Base-by-base conservation (phyloP, 2,329 filamentous ascomycete genomes). In the Phyllosticta paracitricarpa region DNA sequence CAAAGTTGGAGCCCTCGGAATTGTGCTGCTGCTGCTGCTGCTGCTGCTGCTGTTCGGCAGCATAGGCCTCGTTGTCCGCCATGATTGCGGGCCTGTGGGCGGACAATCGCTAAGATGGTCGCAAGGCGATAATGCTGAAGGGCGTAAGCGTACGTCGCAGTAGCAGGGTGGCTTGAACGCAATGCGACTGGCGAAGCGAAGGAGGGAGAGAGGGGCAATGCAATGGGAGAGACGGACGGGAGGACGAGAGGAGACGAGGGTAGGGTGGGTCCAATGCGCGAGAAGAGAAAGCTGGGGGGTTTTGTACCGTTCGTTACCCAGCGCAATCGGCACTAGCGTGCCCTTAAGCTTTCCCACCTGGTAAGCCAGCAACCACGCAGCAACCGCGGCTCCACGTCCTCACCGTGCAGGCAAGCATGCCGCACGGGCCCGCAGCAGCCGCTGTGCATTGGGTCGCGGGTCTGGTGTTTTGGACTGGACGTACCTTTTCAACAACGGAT, bases 1-100 rank as follows among this genome's bases (percentile, higher is more conserved):
- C 66, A 25, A 70, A 64, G 19, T 65, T 61, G 2, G 66, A 67
- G 61, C 67, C 68, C 3, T 68, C 65, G 57, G 69, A 66, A 64
- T 69, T 70, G 25, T 65, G 67, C 52, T 68, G 61, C 17, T 25
- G 51, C 33, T 51, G 26, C 26, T 30, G 28, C 3, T 30, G 28
- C 28, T 22, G 19, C 19, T 22, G 19, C 19, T 68, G 61, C 14
- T 25, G 51, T 33, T 51, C 52, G 8, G 54, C 54, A 22, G 57
- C 56, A n/a, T 48, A 51, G 56, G 56, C 54, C 33, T 48, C 58
- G 52, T 55, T 61, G 60, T 62, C 60, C 7, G 60, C 60, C 60
- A 62, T 62, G 51, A 14, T 54, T 40, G 26, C n/a, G n/a, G 40
- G 40, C 40, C 6, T 17, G 7, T n/a, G 40, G 40, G n/a, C 40